A percentile compares a stretch with the other conserved stretches of the same genome.
Conservation (phyloP, 2,329 filamentous ascomycete genomes). For the Diaporthe longicolla region DNA sequence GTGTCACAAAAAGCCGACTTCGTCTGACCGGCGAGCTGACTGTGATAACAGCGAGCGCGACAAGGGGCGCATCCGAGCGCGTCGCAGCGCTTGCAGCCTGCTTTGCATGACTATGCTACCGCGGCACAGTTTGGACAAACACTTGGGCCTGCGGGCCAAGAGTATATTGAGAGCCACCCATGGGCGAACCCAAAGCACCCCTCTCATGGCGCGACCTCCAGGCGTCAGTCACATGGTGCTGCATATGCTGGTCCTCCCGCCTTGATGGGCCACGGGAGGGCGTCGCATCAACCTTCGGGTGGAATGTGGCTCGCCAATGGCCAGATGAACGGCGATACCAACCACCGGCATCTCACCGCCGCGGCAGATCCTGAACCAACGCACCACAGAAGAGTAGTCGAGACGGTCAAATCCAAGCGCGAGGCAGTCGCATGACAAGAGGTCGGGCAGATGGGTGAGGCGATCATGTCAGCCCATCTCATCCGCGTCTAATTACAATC, state of each 20-base stretch:
- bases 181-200: constrained; percentile 94
- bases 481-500: constrained; percentile 7
- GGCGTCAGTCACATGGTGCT: constrained; percentile 40
- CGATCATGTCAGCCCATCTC: not conserved
- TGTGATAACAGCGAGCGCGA: constrained; percentile 49
- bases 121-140: constrained; percentile 62
- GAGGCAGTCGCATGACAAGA: constrained; percentile 35
- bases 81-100: constrained; percentile 52
- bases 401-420: constrained; percentile 36
- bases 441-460: not conserved
- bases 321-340: constrained; percentile 39
- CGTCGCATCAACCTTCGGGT: constrained; percentile 36
- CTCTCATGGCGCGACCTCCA: constrained; percentile 64
- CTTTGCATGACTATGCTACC: constrained; percentile 61
- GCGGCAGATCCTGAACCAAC: constrained; percentile 33
- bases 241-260: constrained; percentile 41
- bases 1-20: constrained; percentile 51
- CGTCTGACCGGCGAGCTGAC: constrained; percentile 24
- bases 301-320: constrained; percentile 40
- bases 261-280: constrained; percentile 34
- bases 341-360: constrained; percentile 32
- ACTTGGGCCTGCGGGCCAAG: constrained; percentile 80
- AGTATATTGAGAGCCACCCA: constrained; percentile 89
- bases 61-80: constrained; percentile 50
- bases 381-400: constrained; percentile 33